Evolutionary conservation across 148 eudicot genomes (phyloP).

Genomic region (Gaultheria prostrata): DNA sequence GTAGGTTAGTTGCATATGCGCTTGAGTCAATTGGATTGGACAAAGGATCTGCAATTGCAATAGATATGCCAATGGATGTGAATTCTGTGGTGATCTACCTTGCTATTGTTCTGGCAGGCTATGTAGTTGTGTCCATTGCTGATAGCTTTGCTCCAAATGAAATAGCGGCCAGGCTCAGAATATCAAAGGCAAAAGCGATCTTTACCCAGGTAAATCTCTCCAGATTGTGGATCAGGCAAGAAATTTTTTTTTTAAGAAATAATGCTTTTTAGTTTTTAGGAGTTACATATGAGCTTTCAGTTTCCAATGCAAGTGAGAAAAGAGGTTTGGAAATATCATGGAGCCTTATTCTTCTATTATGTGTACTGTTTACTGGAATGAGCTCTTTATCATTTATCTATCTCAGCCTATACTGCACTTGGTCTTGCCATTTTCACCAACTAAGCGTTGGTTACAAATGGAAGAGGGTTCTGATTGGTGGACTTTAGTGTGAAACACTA

Average conservation of each 20-base stretch:
- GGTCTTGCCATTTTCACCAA: background rate
- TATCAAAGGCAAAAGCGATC: slow-evolving; percentile 83
- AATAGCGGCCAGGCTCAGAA: slow-evolving; percentile 69
- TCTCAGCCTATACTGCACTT: background rate
- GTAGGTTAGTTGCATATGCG: slow-evolving; percentile 81
- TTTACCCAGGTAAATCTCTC: slow-evolving; percentile 75
- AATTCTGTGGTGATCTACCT: slow-evolving; percentile 84
- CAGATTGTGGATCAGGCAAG: background rate
- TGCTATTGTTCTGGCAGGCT: slow-evolving; percentile 88
- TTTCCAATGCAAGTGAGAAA: background rate
- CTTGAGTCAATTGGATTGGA: slow-evolving; percentile 66
- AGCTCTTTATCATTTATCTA: slow-evolving; percentile 1
- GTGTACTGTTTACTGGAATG: slow-evolving; percentile 4
- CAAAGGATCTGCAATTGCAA: slow-evolving; percentile 87
- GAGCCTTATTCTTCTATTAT: background rate
- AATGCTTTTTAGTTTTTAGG: background rate
- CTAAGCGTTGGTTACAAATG: background rate
- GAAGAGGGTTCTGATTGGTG: background rate
- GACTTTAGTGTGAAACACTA: background rate
- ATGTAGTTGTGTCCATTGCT: slow-evolving; percentile 89
- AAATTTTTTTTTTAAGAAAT: background rate
- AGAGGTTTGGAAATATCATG: background rate
- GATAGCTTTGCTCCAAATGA: slow-evolving; percentile 94
- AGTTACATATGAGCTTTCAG: background rate
- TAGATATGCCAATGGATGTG: slow-evolving; percentile 98